Conservation (phyloP, 257 asterid species). For the Lycium ferocissimum region DNA sequence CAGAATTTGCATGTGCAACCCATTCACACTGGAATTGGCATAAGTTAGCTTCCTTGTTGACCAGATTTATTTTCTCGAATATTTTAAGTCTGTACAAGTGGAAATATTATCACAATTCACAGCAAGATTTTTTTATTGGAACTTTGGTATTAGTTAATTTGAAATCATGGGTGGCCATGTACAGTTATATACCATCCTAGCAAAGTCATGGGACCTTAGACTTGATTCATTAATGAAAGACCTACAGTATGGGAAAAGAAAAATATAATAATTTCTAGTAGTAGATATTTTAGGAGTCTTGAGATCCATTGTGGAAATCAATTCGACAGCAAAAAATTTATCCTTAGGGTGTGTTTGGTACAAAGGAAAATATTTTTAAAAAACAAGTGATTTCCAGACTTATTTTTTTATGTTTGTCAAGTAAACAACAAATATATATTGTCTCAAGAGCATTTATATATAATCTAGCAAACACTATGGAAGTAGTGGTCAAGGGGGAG, state of each 20-base stretch:
- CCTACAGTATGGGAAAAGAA: background rate
- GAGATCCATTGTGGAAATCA: too few species aligned
- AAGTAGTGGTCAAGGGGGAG: too few species aligned
- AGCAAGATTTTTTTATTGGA: background rate
- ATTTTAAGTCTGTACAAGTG: background rate
- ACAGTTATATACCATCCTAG: background rate
- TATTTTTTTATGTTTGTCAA: too few species aligned
- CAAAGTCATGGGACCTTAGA: constrained; percentile 27
- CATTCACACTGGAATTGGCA: constrained; percentile 2
- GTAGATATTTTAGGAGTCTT: background rate
- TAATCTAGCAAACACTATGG: too few species aligned
- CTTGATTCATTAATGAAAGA: background rate
- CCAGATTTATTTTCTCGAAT: background rate
- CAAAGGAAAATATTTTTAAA: too few species aligned
- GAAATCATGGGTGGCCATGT: background rate
- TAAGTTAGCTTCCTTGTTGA: background rate
- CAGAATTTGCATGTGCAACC: background rate
- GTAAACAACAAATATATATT: too few species aligned
- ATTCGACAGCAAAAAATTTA: too few species aligned
- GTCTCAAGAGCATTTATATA: too few species aligned
- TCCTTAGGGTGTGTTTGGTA: too few species aligned
- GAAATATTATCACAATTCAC: background rate
- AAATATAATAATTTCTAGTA: background rate
- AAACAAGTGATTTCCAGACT: too few species aligned
- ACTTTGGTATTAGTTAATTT: background rate